Evolutionary conservation across 345 rosid genomes (phyloP).

Genomic region (Syzygium aqueum): DNA sequence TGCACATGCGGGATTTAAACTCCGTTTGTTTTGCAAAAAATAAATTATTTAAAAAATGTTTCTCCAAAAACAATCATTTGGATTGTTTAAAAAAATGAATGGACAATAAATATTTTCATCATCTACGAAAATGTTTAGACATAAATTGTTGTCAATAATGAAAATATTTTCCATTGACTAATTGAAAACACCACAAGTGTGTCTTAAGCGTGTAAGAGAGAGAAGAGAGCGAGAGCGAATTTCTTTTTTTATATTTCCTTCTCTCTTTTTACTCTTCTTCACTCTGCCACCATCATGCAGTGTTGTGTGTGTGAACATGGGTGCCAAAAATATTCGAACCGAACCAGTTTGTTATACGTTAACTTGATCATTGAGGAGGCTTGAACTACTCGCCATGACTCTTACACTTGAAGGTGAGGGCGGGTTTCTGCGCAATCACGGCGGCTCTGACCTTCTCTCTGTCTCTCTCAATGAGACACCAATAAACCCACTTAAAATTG

Average conservation of each 20-base stretch:
- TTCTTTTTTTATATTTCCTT: background rate
- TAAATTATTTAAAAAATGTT: too few species aligned
- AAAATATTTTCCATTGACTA: too few species aligned
- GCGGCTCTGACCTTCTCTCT: background rate
- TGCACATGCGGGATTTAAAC: background rate
- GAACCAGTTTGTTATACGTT: background rate
- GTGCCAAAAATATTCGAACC: too few species aligned
- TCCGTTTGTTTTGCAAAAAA: too few species aligned
- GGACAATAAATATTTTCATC: too few species aligned
- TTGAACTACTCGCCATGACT: background rate
- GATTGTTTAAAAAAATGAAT: too few species aligned
- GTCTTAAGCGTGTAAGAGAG: background rate
- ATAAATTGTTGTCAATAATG: too few species aligned
- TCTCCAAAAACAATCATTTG: too few species aligned
- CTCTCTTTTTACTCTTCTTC: background rate
- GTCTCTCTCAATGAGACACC: background rate
- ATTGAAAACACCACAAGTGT: background rate
- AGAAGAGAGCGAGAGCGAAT: background rate
- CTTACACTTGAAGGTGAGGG: background rate
- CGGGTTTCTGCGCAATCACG: accelerated
- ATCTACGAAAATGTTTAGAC: too few species aligned
- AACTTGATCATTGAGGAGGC: background rate
- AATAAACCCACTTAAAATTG: background rate
- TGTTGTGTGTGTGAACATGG: background rate
- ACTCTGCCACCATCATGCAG: background rate